These are phyloP conservation scores for Dendrobium nobile DNA, from an alignment of 106 monocot genomes.

Conservation along the genomic window DNA sequence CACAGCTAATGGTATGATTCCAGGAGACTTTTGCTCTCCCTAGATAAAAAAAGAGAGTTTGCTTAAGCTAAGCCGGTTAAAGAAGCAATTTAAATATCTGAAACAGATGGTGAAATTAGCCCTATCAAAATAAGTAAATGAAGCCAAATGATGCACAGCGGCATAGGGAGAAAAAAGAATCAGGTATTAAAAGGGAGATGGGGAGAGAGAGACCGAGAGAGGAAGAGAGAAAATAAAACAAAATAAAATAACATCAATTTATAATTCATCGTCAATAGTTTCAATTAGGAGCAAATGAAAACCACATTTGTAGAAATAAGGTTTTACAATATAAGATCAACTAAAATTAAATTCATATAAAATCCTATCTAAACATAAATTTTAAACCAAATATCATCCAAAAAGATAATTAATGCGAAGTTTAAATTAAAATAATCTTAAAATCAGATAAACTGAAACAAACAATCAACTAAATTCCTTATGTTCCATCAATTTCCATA, in stretches of 20 bases:
- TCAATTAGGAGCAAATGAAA: neutral
- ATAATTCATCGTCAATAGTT: neutral
- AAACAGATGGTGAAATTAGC: neutral
- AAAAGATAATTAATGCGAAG: neutral
- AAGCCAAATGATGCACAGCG: neutral
- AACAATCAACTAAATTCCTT: neutral
- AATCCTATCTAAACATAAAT: neutral
- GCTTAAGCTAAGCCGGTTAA: neutral
- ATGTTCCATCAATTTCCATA: neutral
- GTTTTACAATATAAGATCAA: neutral
- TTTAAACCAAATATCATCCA: neutral
- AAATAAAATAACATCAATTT: neutral
- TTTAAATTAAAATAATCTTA: neutral
- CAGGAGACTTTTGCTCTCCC: constrained; percentile 99
- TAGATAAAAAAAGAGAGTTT: constrained; percentile 19
- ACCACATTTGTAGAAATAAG: neutral
- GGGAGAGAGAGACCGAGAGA: neutral
- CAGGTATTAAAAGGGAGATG: neutral
- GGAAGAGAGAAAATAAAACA: neutral
- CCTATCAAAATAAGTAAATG: neutral
- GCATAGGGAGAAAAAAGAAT: neutral
- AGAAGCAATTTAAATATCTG: neutral
- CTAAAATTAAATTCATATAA: neutral
- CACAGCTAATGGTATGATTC: constrained; percentile 92
- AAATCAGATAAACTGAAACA: neutral